phyloP scores from a whole-genome alignment of 495 filamentous ascomycete species.

The Penicillium verhagenii region DNA sequence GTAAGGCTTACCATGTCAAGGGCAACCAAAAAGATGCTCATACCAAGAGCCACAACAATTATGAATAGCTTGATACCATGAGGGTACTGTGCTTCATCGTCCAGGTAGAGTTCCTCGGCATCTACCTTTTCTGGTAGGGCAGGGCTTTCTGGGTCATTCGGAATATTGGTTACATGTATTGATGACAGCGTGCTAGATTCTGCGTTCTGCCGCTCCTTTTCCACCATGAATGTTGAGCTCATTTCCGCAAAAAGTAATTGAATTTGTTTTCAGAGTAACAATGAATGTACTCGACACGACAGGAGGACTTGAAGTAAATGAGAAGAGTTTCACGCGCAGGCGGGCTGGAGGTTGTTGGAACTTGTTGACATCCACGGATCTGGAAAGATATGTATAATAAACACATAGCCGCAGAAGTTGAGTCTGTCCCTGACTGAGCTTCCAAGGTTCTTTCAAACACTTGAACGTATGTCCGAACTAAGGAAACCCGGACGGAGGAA shows the following conservation, averaged over 20 bases:
- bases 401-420: not conserved
- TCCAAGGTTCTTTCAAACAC: not conserved
- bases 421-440: not conserved
- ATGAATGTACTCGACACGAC: not conserved
- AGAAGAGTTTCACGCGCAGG: not conserved
- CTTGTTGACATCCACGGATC: not conserved
- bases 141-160: not conserved
- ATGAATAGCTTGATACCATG: constrained; percentile 30
- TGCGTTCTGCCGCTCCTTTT: not conserved
- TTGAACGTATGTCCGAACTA: no score
- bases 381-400: not conserved
- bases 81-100: constrained; percentile 7
- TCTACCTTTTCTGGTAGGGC: constrained; percentile 1
- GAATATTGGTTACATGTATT: not conserved
- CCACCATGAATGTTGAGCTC: not conserved
- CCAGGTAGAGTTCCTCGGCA: not conserved
- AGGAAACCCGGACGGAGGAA: constrained; percentile 7
- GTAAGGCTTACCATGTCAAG: constrained; percentile 35
- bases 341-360: not conserved
- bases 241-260: not conserved
- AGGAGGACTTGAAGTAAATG: not conserved
- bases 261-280: not conserved
- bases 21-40: constrained; percentile 45
- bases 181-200: constrained; percentile 1
- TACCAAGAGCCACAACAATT: constrained; percentile 41